A percentile compares a stretch with the other conserved stretches of the same genome.
These are phyloP conservation scores for Coniochaeta ligniaria DNA, from an alignment of 2,329 filamentous ascomycete species.

Conservation along the genomic window DNA sequence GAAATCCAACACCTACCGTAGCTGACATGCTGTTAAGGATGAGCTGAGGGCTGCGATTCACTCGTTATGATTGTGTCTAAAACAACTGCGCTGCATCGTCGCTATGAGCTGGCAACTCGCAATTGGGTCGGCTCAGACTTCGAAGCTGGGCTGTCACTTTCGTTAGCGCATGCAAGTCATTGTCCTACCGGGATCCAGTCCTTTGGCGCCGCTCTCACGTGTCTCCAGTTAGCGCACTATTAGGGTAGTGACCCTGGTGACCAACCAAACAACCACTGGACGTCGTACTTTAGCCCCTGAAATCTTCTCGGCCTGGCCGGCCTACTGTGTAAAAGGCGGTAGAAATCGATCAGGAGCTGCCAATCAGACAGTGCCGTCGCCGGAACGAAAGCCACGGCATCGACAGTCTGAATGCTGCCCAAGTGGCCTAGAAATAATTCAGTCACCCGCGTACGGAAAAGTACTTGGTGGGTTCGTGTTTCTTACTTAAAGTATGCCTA, in stretches of 20 bases:
- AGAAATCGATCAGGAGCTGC: background rate
- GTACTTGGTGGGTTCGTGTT: no score
- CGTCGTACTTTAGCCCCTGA: background rate
- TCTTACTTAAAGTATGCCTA: no score
- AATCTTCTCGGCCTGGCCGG: background rate
- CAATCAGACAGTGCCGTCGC: background rate
- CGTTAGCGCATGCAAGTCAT: background rate
- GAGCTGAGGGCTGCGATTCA: background rate
- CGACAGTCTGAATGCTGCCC: no score
- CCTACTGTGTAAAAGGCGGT: background rate
- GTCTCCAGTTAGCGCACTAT: background rate
- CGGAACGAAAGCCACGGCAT: no score
- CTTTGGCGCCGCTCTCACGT: background rate
- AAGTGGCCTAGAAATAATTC: no score
- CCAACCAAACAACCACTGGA: no score
- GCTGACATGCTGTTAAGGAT: background rate
- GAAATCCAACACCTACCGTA: background rate
- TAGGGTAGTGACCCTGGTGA: no score
- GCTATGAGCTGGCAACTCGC: background rate
- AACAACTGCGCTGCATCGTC: background rate
- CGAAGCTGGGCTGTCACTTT: background rate
- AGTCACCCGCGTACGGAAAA: no score
- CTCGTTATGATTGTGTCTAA: background rate
- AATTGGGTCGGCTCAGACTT: background rate
- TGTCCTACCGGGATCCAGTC: background rate